phyloP scores from a whole-genome alignment of 768 basidiomycete genomes.

The Lentinula sp. region DNA sequence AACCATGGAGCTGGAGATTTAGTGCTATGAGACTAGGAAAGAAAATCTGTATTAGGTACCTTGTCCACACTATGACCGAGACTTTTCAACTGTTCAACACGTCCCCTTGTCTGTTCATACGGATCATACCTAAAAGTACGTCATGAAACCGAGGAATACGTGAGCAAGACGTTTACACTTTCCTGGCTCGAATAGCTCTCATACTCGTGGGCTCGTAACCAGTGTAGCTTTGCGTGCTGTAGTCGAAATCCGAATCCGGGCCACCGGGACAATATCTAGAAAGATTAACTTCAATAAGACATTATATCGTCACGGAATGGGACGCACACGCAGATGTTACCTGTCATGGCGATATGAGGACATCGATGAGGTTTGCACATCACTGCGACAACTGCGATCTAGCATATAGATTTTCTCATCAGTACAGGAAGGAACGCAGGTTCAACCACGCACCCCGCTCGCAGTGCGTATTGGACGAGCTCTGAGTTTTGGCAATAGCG shows the following conservation, averaged over 20 bases:
- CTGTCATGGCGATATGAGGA: constrained; percentile 99
- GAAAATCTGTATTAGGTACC: constrained; percentile 34
- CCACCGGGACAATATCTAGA: constrained; percentile 94
- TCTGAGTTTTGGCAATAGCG: constrained; percentile 80
- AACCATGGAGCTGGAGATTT: not conserved
- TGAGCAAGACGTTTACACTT: constrained; percentile 13
- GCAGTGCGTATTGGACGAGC: constrained; percentile 96
- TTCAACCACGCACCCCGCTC: constrained; percentile 68
- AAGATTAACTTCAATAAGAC: not conserved
- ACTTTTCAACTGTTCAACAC: constrained; percentile 92
- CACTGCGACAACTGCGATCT: constrained; percentile 99
- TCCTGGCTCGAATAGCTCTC: constrained; percentile 94
- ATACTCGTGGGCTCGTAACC: constrained; percentile 98
- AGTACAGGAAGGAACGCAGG: no score
- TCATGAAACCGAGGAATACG: not conserved
- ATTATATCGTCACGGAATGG: not conserved
- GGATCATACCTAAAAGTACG: constrained; percentile 58
- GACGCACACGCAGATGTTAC: constrained; percentile 95
- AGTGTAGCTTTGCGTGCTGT: constrained; percentile 95
- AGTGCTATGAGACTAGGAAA: not conserved
- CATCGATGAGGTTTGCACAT: constrained; percentile 99
- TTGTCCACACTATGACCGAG: constrained; percentile 98
- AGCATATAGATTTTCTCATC: not conserved
- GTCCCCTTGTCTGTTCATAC: constrained; percentile 92
- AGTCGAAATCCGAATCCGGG: constrained; percentile 99